These are phyloP conservation scores for Coemansia sp. DNA, from an alignment of 192 early-diverging fungal genomes.

Conservation along the genomic window DNA sequence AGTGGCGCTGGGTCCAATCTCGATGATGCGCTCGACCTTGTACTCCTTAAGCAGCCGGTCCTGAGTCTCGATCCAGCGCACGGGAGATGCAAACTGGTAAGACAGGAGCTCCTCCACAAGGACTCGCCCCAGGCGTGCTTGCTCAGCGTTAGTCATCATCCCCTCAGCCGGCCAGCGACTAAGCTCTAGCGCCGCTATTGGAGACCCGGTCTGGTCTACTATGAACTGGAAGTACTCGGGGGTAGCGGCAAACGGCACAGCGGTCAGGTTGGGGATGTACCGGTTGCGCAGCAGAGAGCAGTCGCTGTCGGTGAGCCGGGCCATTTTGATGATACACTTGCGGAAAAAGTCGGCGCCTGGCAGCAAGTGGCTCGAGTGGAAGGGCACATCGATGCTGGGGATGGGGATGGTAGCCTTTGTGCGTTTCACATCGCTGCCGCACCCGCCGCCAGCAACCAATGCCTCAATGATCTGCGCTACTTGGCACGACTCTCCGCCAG, in stretches of 20 bases:
- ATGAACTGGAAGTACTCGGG: constrained; percentile 77
- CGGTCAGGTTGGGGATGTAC: constrained; percentile 97
- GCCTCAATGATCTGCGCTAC: constrained; percentile 66
- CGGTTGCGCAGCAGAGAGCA: constrained; percentile 67
- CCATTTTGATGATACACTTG: constrained; percentile 72
- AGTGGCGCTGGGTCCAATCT: constrained; percentile 86
- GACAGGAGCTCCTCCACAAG: constrained; percentile 87
- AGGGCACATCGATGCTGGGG: constrained; percentile 92
- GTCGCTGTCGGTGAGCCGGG: constrained; percentile 75
- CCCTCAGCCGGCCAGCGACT: constrained; percentile 73
- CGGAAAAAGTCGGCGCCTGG: constrained; percentile 89
- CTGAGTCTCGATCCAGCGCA: constrained; percentile 96
- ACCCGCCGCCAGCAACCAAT: constrained; percentile 50
- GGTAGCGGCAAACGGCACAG: constrained; percentile 74
- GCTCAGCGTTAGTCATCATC: constrained; percentile 51
- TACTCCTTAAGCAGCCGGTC: constrained; percentile 78
- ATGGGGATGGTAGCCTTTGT: constrained; percentile 88
- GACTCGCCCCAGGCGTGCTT: constrained; percentile 72
- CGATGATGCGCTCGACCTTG: constrained; percentile 79
- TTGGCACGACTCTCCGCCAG: constrained; percentile 18
- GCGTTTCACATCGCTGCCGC: constrained; percentile 64
- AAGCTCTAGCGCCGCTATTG: constrained; percentile 68
- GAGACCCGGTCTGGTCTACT: constrained; percentile 68
- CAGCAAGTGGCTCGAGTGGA: constrained; percentile 91
- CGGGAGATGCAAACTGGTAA: constrained; percentile 95